Percentiles rank a stretch among this genome's conserved stretches.
Conservation (phyloP, 2,329 filamentous ascomycete species). For the Botrytis pseudocinerea region DNA sequence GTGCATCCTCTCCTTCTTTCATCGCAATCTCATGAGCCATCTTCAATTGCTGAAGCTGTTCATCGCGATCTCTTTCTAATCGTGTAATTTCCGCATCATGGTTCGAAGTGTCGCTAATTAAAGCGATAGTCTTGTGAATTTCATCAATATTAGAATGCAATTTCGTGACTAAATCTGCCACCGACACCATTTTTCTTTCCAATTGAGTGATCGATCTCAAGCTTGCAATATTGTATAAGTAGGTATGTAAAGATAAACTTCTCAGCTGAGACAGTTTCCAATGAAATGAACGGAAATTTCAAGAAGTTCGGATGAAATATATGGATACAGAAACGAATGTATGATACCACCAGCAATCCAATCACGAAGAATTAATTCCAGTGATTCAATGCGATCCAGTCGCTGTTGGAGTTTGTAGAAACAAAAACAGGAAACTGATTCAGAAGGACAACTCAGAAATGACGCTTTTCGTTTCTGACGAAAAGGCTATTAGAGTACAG, state of each 20-base stretch:
- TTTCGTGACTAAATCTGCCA: slow-evolving; percentile 33
- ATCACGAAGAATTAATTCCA: slow-evolving; percentile 3
- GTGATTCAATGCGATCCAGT: slow-evolving; percentile 11
- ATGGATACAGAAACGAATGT: slow-evolving; percentile 12
- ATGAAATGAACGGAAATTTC: not conserved
- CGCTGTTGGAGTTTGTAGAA: not conserved
- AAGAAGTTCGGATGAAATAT: slow-evolving; percentile 17
- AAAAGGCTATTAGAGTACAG: not conserved
- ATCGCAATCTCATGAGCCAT: slow-evolving; percentile 29
- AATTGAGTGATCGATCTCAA: slow-evolving; percentile 1
- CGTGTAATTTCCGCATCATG: slow-evolving; percentile 35
- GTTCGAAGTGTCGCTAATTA: slow-evolving; percentile 31
- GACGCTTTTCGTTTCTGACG: slow-evolving; percentile 3
- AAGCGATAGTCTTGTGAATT: slow-evolving; percentile 33
- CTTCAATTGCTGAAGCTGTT: slow-evolving; percentile 30
- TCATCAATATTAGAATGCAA: slow-evolving; percentile 38
- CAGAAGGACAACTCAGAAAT: slow-evolving; percentile 7
- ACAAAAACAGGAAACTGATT: not conserved
- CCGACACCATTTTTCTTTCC: slow-evolving; percentile 20
- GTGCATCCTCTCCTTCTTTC: slow-evolving; percentile 24
- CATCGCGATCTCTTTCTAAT: slow-evolving; percentile 32
- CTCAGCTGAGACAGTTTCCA: not conserved
- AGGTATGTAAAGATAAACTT: not conserved
- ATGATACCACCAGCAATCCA: not conserved
- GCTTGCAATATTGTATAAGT: not conserved